phyloP scores from a whole-genome alignment of 1,139 yeast species.

The Geotrichum europaeum region DNA sequence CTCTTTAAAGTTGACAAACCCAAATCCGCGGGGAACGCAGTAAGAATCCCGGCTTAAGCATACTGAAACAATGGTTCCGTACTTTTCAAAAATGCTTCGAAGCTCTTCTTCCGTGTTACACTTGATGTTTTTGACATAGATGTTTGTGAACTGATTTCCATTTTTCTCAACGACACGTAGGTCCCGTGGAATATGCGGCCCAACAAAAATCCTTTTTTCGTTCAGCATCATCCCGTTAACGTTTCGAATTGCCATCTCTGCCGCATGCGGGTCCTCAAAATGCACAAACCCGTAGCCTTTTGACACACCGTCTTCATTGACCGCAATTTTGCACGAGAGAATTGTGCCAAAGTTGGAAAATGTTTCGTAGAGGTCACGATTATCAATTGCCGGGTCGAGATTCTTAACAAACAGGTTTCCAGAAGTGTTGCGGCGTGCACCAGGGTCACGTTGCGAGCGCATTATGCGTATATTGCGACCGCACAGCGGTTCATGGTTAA shows the following conservation, averaged over 20 bases:
- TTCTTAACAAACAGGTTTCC: constrained; percentile 97
- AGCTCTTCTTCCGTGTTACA: constrained; percentile 65
- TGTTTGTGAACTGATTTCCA: constrained; percentile 90
- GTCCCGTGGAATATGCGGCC: constrained; percentile 84
- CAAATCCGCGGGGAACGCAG: constrained; percentile 92
- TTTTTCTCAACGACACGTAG: constrained; percentile 94
- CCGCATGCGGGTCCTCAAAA: constrained; percentile 89
- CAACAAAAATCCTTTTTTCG: constrained; percentile 93
- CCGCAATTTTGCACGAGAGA: constrained; percentile 94
- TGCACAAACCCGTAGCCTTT: constrained; percentile 98
- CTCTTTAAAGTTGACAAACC: constrained; percentile 82
- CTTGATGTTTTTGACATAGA: constrained; percentile 86
- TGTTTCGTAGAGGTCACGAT: constrained; percentile 97
- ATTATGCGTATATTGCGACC: constrained; percentile 97
- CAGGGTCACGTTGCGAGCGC: constrained; percentile 99
- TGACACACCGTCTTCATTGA: constrained; percentile 85
- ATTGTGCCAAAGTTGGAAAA: constrained; percentile 94
- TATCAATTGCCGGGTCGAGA: constrained; percentile 96
- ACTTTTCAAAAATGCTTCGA: constrained; percentile 61
- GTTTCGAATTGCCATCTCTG: constrained; percentile 89
- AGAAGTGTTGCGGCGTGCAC: constrained; percentile 88
- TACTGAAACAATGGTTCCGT: constrained; percentile 79
- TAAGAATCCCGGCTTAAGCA: constrained; percentile 75
- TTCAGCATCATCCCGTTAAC: constrained; percentile 97
- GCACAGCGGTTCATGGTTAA: constrained; percentile 88